Evolutionary conservation across 352 stramenopile species (phyloP), one percentile per base, ranked within the genome.

Genomic region (Phytopythium sindhum): DNA sequence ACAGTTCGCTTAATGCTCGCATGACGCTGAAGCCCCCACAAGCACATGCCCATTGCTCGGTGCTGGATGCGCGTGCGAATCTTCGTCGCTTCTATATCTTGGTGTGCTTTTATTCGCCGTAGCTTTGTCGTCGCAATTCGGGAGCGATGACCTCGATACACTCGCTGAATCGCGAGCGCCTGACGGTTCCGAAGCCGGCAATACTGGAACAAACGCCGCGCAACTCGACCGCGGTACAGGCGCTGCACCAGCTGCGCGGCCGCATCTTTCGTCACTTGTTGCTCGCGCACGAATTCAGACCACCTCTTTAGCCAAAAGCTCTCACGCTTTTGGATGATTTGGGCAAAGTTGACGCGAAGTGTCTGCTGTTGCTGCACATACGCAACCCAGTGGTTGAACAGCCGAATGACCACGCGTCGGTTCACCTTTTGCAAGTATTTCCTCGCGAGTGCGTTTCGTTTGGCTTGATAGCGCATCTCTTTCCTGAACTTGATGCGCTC

Each of bases 371-470:
- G 60, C 1, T 50, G 9, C 1, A 72, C 52, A 47, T 79, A 81
- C 11, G 64, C 44, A 0, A 58, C 60, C 86, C 86, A 95, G 23
- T 85, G 75, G 23, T 75, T 80, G 51, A 91, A 90, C 10, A 90
- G 52, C 19, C 65, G 69, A 26, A 78, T 75, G 1, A 82, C 9
- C n/a, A 68, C 69, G 9, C 77, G 79, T 4, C 59, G 55, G 37
- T 90, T 78, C 23, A 88, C 66, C 57, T 90, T 90, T 1, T 69
- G 59, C 4, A 90, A 53, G 37, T 89, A 90, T 33, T 75, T 80
- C 31, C 65, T 72, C 6, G 81, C 81, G n/a, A 87, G 60, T 9
- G 68, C 77, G n/a, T 56, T 75, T 12, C 77, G 76, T 45, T 90
- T 92, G 10, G 61, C 60, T 31, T 75, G 77, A 57, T 78, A 41